Evolutionary conservation across 768 basidiomycete species (phyloP).

Genomic region (Suillus sp.): DNA sequence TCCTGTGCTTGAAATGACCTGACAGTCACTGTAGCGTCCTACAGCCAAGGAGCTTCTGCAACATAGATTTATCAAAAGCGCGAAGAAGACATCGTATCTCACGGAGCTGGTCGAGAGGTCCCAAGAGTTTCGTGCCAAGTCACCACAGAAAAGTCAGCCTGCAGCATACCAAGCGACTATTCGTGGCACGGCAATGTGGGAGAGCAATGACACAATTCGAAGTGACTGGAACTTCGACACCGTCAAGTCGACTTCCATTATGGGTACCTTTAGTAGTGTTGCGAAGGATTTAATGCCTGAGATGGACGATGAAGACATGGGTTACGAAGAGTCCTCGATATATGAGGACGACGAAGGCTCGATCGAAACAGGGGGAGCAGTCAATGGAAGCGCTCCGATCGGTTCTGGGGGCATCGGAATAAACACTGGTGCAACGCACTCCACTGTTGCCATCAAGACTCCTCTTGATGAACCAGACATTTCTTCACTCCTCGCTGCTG

Average conservation of each 20-base stretch:
- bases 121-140: slow-evolving; percentile 71
- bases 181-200: slow-evolving; percentile 65
- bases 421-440: slow-evolving; percentile 60
- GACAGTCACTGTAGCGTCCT: slow-evolving; percentile 64
- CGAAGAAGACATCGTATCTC: slow-evolving; percentile 80
- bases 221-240: slow-evolving; percentile 98
- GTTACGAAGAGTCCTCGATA: slow-evolving; percentile 37
- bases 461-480: slow-evolving; percentile 43
- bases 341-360: slow-evolving; percentile 54
- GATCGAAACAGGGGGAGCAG: slow-evolving; percentile 63
- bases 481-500: slow-evolving; percentile 40
- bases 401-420: slow-evolving; percentile 44
- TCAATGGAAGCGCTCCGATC: slow-evolving; percentile 61
- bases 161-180: slow-evolving; percentile 60
- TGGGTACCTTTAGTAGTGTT: slow-evolving; percentile 78
- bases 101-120: slow-evolving; percentile 88
- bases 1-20: slow-evolving; percentile 10
- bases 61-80: slow-evolving; percentile 88
- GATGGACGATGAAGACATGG: slow-evolving; percentile 57
- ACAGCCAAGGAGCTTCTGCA: slow-evolving; percentile 90
- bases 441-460: slow-evolving; percentile 69
- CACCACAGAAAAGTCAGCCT: slow-evolving; percentile 52
- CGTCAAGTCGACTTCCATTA: slow-evolving; percentile 65
- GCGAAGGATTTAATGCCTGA: slow-evolving; percentile 67
- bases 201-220: slow-evolving; percentile 71